Base-by-base conservation (phyloP, 2,329 filamentous ascomycete species). In the Monilinia fructicola region DNA sequence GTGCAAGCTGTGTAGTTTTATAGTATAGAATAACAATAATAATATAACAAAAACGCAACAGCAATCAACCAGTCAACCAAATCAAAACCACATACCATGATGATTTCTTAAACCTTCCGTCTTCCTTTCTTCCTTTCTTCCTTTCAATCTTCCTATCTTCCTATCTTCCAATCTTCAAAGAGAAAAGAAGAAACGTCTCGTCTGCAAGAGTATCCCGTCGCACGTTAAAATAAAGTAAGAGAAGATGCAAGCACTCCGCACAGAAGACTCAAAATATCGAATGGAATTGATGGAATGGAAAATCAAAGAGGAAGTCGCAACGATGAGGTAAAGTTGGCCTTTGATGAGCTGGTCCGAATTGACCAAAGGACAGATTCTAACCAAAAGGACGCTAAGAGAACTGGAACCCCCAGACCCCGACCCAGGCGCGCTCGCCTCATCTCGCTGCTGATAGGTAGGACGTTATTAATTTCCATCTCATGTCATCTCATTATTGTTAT, bases 341-440 rank as follows among this genome's bases (percentile, higher is more conserved):
- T 42, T 65, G 55, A 42, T 60, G 64, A 60, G 64, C 23, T 65
- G 64, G 54, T 65, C 54, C 44, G 53, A 64, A 65, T 31, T 59
- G n/a, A 54, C 52, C 63, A 60, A 65, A 65, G 64, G 64, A 65
- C 64, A 65, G 64, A 65, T 65, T 53, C 64, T 65, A 65, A 61
- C 23, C 48, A 40, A 53, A 63, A 63, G 9, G 7, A 65, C 64
- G 64, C 64, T 65, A 65, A 35, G 42, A 35, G 46, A 65, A 65
- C 42, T 42, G 26, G 46, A 65, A 65, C 42, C 54, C 53, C 63
- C 53, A 56, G 63, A 65, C 63, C 63, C 50, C 31, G 28, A 55
- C 53, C 21, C 23, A 38, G 58, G 4, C 28, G 4, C 28, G 26
- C 31, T 61, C 50, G 21, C 26, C 42, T 48, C 56, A 60, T 23